These are phyloP conservation scores for Fusarium sp. DNA, from an alignment of 2,329 filamentous ascomycete genomes.

Conservation along the genomic window DNA sequence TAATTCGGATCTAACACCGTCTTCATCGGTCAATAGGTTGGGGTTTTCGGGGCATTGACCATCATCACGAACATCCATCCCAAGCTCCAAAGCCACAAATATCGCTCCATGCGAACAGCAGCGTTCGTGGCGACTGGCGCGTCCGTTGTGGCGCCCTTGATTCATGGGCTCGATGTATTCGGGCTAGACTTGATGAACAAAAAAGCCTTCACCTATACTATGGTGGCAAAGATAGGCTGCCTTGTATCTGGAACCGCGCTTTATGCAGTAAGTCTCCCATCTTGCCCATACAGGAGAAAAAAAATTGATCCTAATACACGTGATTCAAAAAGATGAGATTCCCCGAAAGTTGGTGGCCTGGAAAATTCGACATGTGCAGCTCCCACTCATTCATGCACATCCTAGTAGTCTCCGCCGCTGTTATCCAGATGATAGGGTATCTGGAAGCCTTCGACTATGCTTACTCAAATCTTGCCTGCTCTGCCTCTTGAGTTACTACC, in stretches of 20 bases:
- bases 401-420: conserved; percentile 36
- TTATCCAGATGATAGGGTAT: conserved; percentile 36
- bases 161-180: conserved; percentile 49
- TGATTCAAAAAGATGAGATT: conserved; percentile 13
- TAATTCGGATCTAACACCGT: not conserved
- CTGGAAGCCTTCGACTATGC: conserved; percentile 32
- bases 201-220: conserved; percentile 32
- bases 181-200: conserved; percentile 47
- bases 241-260: conserved; percentile 49
- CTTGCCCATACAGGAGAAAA: not conserved
- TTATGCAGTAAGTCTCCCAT: conserved; percentile 49
- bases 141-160: conserved; percentile 49
- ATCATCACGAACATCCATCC: not conserved
- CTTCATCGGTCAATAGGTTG: not conserved
- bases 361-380: conserved; percentile 54
- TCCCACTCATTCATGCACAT: conserved; percentile 55
- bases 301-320: conserved; percentile 7
- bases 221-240: conserved; percentile 47
- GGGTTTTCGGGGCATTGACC: not conserved
- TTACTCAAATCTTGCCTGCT: conserved; percentile 3
- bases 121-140: conserved; percentile 49
- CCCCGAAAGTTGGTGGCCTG: conserved; percentile 52
- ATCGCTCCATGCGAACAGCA: conserved; percentile 41
- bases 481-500: not conserved
- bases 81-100: not conserved